Conservation (phyloP, 2,329 filamentous ascomycete genomes). For the Talaromyces funiculosus region DNA sequence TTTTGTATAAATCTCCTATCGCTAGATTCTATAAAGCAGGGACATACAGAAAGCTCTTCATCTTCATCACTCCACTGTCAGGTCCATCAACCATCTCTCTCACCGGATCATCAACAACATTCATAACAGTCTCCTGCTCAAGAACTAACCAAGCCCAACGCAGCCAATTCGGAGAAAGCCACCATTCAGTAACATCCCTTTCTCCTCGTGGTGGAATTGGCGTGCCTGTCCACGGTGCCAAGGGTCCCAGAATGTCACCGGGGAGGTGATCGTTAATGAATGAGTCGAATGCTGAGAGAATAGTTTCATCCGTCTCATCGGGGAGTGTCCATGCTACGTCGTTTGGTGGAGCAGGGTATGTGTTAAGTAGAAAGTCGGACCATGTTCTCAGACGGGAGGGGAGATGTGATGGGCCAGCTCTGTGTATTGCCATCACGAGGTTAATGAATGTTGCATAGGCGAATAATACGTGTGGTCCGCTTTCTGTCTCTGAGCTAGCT, state of each 20-base stretch:
- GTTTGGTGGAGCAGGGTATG: constrained; percentile 28
- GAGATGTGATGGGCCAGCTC: constrained; percentile 17
- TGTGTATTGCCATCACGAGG: constrained; percentile 26
- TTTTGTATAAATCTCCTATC: not conserved
- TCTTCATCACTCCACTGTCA: constrained; percentile 15
- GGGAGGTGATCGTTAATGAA: constrained; percentile 18
- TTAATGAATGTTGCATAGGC: constrained; percentile 30
- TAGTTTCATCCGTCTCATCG: constrained; percentile 24
- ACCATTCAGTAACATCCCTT: constrained; percentile 24
- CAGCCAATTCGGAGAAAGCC: constrained; percentile 35
- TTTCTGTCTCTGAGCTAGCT: constrained; percentile 10
- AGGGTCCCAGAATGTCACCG: not conserved
- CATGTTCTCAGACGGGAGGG: constrained; percentile 32
- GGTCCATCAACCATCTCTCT: constrained; percentile 19
- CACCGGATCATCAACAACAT: constrained; percentile 31
- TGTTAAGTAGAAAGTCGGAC: constrained; percentile 31
- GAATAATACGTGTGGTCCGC: constrained; percentile 19
- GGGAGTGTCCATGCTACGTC: constrained; percentile 28
- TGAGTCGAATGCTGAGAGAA: constrained; percentile 21
- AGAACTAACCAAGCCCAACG: constrained; percentile 41
- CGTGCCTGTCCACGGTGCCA: not conserved
- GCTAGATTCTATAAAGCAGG: constrained; percentile 21
- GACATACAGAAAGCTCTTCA: constrained; percentile 33
- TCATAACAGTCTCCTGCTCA: constrained; percentile 36
- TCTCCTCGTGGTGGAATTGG: not conserved